Evolutionary conservation across 2,329 filamentous ascomycete genomes (phyloP), one percentile per base, ranked within the genome.

Genomic region (Elsinoe arachidis): DNA sequence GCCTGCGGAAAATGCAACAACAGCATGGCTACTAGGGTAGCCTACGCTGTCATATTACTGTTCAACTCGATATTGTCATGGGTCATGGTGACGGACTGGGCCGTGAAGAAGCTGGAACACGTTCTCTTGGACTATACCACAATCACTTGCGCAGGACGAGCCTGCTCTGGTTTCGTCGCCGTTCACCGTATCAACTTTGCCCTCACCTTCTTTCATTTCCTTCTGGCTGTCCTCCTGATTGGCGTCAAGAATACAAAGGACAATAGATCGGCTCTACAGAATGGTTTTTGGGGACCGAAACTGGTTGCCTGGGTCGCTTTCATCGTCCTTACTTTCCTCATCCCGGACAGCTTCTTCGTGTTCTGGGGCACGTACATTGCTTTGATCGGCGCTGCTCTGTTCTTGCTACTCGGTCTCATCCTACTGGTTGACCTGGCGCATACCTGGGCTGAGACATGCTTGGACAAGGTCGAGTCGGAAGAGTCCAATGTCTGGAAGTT

Each of bases 41-140:
- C 88, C 68, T 71, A 71, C 66, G 69, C 93, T 62, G 83, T 97
- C 68, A 86, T 99, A 61, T 87, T 99, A 57, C 84, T 99, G 63
- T 76, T 97, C 73, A 99, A 99, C 80, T 96, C 92, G 59, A 96
- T 97, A 63, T 72, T 97, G 54, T 92, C 93, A 35, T 99, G 93
- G 93, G 89, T 99, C 65, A 96, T 97, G 90, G 90, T 99, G 75
- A 99, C 93, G 19, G 89, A 90, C 55, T 99, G 93, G 93, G 93
- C 93, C 34, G 88, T 99, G 69, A 89, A 96, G 67, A 97, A 97
- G 71, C 80, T 99, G 5, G 85, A 97, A 73, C 84, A 95, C 63
- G 78, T 97, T 56, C 93, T 90, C 11, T 80, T 99, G 63, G 90
- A 97, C 74, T 97, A 96, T 69, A 91, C 99, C 76, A 90, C 90